These are phyloP conservation scores for Calonectria hongkongensis DNA, from an alignment of 2,329 filamentous ascomycete genomes.

Conservation along the genomic window DNA sequence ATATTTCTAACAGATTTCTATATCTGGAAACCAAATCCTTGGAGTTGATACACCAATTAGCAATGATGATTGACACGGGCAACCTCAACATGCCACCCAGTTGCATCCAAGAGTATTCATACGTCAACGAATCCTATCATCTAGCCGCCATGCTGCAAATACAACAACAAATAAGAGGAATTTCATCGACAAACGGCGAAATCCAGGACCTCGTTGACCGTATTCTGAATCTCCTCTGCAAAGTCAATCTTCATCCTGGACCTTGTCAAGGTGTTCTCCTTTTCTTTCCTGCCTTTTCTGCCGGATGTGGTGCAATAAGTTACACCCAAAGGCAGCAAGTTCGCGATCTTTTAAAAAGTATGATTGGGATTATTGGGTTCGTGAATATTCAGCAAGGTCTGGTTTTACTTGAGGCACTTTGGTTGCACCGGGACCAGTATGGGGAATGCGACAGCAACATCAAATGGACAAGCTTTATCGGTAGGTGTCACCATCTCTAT, in stretches of 20 bases:
- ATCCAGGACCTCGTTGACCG: not conserved
- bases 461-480: conserved; percentile 10
- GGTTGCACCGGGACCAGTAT: conserved; percentile 13
- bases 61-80: not conserved
- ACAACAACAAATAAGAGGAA: not conserved
- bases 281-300: conserved; percentile 32
- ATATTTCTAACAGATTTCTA: not conserved
- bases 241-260: not conserved
- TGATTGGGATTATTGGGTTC: conserved; percentile 8
- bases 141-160: not conserved
- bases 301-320: conserved; percentile 23
- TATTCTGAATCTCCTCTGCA: not conserved
- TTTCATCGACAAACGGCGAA: not conserved
- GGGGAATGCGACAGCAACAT: not conserved
- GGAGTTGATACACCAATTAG: not conserved
- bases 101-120: not conserved
- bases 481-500: not conserved
- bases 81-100: not conserved
- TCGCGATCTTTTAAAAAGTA: conserved; percentile 5
- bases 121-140: not conserved
- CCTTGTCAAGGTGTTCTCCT: conserved; percentile 28
- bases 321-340: not conserved
- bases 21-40: not conserved
- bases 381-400: conserved; percentile 21
- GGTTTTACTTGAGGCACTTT: conserved; percentile 18